phyloP scores from a whole-genome alignment of 805 yeast species.

The Scheffersomyces coipomensis region DNA sequence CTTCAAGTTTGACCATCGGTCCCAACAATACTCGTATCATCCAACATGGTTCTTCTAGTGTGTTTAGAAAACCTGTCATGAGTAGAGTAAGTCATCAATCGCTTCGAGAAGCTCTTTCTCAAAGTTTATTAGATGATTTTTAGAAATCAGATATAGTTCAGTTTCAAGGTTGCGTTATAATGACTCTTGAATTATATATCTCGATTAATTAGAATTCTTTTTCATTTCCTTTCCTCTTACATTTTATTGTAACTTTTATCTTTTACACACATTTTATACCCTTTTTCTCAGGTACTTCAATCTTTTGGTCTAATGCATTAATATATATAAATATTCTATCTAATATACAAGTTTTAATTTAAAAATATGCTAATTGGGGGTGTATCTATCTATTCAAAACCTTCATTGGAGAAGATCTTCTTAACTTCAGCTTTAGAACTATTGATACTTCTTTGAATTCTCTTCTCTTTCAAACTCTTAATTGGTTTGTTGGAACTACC shows the following conservation, averaged over 20 bases:
- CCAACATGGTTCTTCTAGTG: conserved; percentile 43
- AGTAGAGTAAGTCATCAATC: conserved; percentile 48
- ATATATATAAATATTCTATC: background rate
- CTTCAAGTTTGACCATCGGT: conserved; percentile 40
- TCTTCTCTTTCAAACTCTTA: conserved; percentile 24
- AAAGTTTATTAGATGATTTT: conserved; percentile 12
- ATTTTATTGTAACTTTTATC: background rate
- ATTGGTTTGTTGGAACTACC: conserved; percentile 22
- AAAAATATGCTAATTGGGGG: background rate
- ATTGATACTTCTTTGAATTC: conserved; percentile 23
- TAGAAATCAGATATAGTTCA: background rate
- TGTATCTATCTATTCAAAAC: conserved; percentile 18
- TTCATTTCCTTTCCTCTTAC: background rate
- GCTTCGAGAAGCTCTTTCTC: conserved; percentile 43
- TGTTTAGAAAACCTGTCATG: conserved; percentile 30
- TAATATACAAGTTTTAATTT: background rate
- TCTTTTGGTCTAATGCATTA: background rate
- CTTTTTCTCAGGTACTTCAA: background rate
- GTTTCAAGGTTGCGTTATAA: background rate
- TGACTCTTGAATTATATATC: too few species aligned
- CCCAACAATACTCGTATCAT: conserved; percentile 40
- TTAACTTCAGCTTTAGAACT: conserved; percentile 16
- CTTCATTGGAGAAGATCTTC: conserved; percentile 15
- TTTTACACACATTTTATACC: background rate
- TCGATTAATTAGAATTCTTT: too few species aligned